Conservation (phyloP, 805 yeast genomes). For the Kodamaea restingae region DNA sequence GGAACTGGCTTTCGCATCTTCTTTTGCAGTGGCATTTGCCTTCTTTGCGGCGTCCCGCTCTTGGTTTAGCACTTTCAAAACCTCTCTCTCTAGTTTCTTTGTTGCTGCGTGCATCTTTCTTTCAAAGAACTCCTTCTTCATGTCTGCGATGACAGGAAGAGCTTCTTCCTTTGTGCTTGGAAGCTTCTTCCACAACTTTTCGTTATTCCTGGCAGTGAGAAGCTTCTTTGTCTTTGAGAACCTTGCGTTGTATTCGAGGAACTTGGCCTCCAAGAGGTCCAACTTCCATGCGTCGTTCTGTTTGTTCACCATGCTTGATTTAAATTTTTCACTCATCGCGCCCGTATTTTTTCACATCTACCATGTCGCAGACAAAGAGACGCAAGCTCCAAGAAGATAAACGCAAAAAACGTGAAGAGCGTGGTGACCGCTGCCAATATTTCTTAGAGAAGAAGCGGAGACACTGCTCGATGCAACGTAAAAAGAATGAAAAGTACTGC, state of each 20-base stretch:
- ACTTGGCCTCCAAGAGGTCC: conserved; percentile 53
- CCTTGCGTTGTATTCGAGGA: conserved; percentile 40
- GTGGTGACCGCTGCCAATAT: conserved; percentile 37
- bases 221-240: conserved; percentile 47
- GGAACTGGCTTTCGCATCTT: conserved; percentile 6
- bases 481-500: conserved; percentile 48
- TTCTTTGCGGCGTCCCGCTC: conserved; percentile 8
- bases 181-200: conserved; percentile 37
- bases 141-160: conserved; percentile 36
- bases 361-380: conserved; percentile 10
- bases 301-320: conserved; percentile 19
- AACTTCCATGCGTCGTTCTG: conserved; percentile 48
- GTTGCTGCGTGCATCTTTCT: conserved; percentile 47
- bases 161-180: conserved; percentile 44
- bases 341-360: conserved; percentile 3
- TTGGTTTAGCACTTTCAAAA: conserved; percentile 20
- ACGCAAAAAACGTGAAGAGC: neutral
- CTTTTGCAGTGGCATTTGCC: conserved; percentile 5
- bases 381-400: conserved; percentile 4
- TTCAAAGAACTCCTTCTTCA: conserved; percentile 43
- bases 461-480: conserved; percentile 59
- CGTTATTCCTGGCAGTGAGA: conserved; percentile 41
- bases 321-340: conserved; percentile 9
- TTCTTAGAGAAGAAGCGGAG: conserved; percentile 48
- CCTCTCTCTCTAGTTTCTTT: conserved; percentile 37